phyloP scores from a whole-genome alignment of 2,329 filamentous ascomycete genomes.

The Penicillium aurantiogriseum region DNA sequence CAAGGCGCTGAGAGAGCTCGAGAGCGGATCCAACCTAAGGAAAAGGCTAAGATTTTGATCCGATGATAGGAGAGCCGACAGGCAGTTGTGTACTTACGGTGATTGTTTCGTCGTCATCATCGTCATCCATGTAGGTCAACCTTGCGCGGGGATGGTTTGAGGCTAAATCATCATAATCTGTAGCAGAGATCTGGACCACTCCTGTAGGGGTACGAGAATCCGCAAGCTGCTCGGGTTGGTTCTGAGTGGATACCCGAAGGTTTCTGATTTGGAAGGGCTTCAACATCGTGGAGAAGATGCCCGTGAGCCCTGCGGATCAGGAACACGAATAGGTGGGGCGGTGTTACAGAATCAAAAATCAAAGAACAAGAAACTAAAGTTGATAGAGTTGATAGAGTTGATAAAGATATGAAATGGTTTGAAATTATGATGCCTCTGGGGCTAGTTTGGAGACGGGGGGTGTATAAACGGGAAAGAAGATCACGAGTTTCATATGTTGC shows the following conservation, averaged over 20 bases:
- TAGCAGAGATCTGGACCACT: slow-evolving; percentile 42
- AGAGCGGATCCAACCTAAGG: slow-evolving; percentile 47
- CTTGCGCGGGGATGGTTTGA: slow-evolving; percentile 41
- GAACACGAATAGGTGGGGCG: slow-evolving; percentile 8
- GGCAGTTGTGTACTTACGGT: slow-evolving; percentile 35
- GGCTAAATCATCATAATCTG: slow-evolving; percentile 46
- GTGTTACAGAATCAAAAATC: slow-evolving; percentile 9
- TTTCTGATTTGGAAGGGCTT: slow-evolving; percentile 44
- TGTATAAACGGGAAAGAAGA: not conserved
- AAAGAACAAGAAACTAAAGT: slow-evolving; percentile 3
- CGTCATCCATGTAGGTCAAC: slow-evolving; percentile 47
- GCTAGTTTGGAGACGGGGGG: slow-evolving; percentile 2
- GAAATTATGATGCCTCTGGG: slow-evolving; percentile 13
- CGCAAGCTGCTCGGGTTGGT: slow-evolving; percentile 1
- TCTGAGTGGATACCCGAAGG: slow-evolving; percentile 26
- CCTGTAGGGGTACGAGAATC: slow-evolving; percentile 22
- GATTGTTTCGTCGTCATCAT: slow-evolving; percentile 49
- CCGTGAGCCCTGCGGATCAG: slow-evolving; percentile 4
- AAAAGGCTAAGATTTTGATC: slow-evolving; percentile 15
- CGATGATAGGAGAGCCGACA: too few species aligned
- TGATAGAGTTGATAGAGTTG: slow-evolving; percentile 1
- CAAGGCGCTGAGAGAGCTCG: slow-evolving; percentile 48
- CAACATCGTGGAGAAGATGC: slow-evolving; percentile 31
- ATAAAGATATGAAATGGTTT: slow-evolving; percentile 1
- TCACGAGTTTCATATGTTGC: slow-evolving; percentile 11